A percentile compares a stretch with the other conserved stretches of the same genome.
phyloP scores from a whole-genome alignment of 2,329 filamentous ascomycete genomes.

The Fusarium neocosmosporiellum region DNA sequence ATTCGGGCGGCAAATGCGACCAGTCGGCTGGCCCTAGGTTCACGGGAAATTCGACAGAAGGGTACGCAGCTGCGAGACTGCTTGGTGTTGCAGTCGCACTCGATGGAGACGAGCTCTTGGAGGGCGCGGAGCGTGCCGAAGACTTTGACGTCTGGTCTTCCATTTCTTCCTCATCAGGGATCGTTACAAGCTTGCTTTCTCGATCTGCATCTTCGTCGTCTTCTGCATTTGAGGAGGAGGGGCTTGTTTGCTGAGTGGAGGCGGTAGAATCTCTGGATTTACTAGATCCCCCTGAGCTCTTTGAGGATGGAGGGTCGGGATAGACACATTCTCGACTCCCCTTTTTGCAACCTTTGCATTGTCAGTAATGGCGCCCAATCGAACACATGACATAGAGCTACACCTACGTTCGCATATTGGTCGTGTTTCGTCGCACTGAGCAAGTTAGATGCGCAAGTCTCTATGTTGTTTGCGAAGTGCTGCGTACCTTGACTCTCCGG shows the following conservation, averaged over 20 bases:
- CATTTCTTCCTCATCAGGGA: conserved; percentile 66
- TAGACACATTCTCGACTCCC: conserved; percentile 92
- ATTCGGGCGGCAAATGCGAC: conserved; percentile 72
- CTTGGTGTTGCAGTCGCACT: conserved; percentile 56
- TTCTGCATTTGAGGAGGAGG: conserved; percentile 65
- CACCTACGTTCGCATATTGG: conserved; percentile 83
- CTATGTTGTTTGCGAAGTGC: not conserved
- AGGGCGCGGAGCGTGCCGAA: conserved; percentile 44
- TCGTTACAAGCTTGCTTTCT: conserved; percentile 60
- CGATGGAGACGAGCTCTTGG: conserved; percentile 64
- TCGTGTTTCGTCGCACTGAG: conserved; percentile 87
- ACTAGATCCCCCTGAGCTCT: conserved; percentile 44
- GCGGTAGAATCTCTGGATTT: conserved; percentile 53
- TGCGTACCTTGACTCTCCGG: conserved; percentile 80
- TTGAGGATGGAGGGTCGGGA: conserved; percentile 72
- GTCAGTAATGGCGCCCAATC: conserved; percentile 16
- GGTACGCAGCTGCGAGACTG: conserved; percentile 47
- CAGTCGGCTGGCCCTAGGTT: conserved; percentile 56
- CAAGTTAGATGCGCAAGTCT: conserved; percentile 23
- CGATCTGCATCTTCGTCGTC: conserved; percentile 59
- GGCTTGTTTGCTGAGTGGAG: conserved; percentile 58
- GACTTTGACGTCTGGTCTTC: conserved; percentile 44
- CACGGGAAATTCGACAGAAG: conserved; percentile 39
- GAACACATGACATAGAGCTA: not conserved
- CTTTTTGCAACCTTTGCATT: conserved; percentile 82